A percentile compares a stretch with the other conserved stretches of the same genome.
Evolutionary conservation across 2,329 filamentous ascomycete genomes (phyloP).

Genomic region (Microdochium paspali): DNA sequence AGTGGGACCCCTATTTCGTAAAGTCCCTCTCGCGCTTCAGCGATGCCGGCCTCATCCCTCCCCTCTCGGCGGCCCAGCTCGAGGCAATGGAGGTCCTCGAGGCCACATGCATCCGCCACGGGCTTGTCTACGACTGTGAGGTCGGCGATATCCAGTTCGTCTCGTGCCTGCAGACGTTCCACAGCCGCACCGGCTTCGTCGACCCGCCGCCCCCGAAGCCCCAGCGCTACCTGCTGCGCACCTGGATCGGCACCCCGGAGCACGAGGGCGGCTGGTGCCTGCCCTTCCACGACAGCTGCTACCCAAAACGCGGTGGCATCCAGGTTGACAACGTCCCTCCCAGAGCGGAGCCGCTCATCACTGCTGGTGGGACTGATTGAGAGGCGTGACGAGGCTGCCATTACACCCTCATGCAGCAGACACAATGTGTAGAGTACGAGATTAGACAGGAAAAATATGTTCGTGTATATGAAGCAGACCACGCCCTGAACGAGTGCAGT

Average conservation of each 20-base stretch:
- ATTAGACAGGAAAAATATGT: too few species aligned
- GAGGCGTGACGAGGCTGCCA: too few species aligned
- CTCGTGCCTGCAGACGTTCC: slow-evolving; percentile 69
- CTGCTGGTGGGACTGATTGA: too few species aligned
- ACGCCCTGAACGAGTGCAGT: too few species aligned
- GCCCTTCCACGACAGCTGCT: slow-evolving; percentile 69
- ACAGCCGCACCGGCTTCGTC: slow-evolving; percentile 72
- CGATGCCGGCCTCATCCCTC: slow-evolving; percentile 59
- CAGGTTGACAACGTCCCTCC: slow-evolving; percentile 77
- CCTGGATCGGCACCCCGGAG: slow-evolving; percentile 80
- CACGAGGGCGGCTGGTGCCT: slow-evolving; percentile 76
- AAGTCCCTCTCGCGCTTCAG: slow-evolving; percentile 61
- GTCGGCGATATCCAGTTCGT: slow-evolving; percentile 88
- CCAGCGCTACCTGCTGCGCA: slow-evolving; percentile 67
- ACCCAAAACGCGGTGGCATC: slow-evolving; percentile 83
- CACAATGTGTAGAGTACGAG: too few species aligned
- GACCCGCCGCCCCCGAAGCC: slow-evolving; percentile 45
- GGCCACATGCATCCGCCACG: slow-evolving; percentile 61
- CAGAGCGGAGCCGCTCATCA: too few species aligned
- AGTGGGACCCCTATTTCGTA: slow-evolving; percentile 88
- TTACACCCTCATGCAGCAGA: too few species aligned
- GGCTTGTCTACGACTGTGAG: slow-evolving; percentile 78
- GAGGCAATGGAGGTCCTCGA: slow-evolving; percentile 64
- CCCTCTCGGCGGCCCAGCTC: slow-evolving; percentile 58
- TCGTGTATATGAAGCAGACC: too few species aligned